Conservation (phyloP, 108 stramenopile genomes). For the Chaetoceros tenuissimus region DNA sequence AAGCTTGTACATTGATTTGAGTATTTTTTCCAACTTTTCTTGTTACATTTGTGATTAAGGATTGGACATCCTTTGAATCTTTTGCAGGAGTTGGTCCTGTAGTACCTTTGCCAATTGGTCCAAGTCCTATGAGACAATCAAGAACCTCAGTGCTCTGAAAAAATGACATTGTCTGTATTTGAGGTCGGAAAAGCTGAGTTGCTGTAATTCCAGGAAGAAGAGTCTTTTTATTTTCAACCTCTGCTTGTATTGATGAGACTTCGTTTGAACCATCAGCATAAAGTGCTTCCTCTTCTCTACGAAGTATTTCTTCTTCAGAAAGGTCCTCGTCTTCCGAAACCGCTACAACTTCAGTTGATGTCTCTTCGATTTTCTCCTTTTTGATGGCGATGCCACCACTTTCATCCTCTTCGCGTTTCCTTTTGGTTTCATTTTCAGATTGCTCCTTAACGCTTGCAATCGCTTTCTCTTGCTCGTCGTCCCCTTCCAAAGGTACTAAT, state of each 20-base stretch:
- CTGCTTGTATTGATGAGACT: neutral
- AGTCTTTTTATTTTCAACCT: constrained; percentile 2
- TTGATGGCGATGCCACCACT: constrained; percentile 20
- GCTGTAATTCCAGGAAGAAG: neutral
- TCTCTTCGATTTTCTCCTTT: constrained; percentile 1
- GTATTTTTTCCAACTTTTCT: constrained; percentile 1
- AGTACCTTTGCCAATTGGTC: constrained; percentile 70
- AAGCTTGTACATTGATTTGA: constrained; percentile 59
- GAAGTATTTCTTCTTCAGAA: constrained; percentile 20
- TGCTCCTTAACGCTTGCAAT: too few species aligned
- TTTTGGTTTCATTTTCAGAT: constrained; percentile 3
- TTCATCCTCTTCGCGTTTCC: constrained; percentile 13
- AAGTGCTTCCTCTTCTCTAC: constrained; percentile 65
- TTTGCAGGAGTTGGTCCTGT: constrained; percentile 32
- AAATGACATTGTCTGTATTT: constrained; percentile 15
- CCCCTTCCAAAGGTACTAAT: constrained; percentile 17
- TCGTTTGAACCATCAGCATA: constrained; percentile 33
- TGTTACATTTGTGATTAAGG: neutral
- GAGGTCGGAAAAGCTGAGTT: neutral
- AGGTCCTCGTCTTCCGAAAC: constrained; percentile 7
- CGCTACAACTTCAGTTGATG: neutral
- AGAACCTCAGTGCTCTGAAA: constrained; percentile 49
- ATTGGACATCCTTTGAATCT: neutral
- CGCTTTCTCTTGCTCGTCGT: constrained; percentile 6
- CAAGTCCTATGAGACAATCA: constrained; percentile 63